Evolutionary conservation across 345 rosid genomes (phyloP).

Genomic region (Sisymbrium irio): DNA sequence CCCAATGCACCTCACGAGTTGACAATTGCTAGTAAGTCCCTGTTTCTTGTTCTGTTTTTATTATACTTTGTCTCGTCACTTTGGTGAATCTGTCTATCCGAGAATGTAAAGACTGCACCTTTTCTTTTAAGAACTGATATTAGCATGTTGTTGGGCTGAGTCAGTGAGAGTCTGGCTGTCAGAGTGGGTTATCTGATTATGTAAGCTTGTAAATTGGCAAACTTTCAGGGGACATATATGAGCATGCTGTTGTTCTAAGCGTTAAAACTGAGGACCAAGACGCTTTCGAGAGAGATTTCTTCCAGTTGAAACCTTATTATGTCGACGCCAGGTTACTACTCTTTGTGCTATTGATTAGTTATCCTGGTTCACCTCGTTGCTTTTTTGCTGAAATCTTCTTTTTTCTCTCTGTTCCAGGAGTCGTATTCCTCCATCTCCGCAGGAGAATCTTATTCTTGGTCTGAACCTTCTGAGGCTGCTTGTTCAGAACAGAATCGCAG

Average conservation of each 20-base stretch:
- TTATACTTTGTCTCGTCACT: too few relatives aligned
- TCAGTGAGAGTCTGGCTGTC: background rate
- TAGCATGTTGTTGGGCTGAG: background rate
- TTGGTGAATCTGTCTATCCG: too few relatives aligned
- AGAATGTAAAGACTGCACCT: too few relatives aligned
- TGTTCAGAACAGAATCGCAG: slow-evolving; percentile 92
- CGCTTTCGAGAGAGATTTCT: slow-evolving; percentile 92
- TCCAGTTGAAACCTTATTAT: slow-evolving; percentile 89
- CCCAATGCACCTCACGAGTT: slow-evolving; percentile 61
- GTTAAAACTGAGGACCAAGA: slow-evolving; percentile 88
- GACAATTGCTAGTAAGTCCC: slow-evolving; percentile 64
- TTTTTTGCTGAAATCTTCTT: background rate
- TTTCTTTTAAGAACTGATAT: too few relatives aligned
- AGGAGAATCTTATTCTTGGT: slow-evolving; percentile 81
- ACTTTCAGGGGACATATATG: slow-evolving; percentile 73
- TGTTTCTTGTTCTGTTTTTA: background rate
- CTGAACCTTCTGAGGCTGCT: slow-evolving; percentile 92
- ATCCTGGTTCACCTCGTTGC: background rate
- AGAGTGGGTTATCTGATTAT: background rate
- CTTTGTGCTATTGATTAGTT: background rate
- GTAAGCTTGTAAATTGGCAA: background rate
- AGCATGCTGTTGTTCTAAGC: slow-evolving; percentile 84
- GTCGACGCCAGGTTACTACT: slow-evolving; percentile 74
- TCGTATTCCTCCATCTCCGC: slow-evolving; percentile 65
- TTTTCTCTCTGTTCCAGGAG: slow-evolving; percentile 44